A percentile compares a stretch with the other conserved stretches of the same genome.
phyloP scores from a whole-genome alignment of 768 basidiomycete species.

The Coprinellus aureogranulatus region DNA sequence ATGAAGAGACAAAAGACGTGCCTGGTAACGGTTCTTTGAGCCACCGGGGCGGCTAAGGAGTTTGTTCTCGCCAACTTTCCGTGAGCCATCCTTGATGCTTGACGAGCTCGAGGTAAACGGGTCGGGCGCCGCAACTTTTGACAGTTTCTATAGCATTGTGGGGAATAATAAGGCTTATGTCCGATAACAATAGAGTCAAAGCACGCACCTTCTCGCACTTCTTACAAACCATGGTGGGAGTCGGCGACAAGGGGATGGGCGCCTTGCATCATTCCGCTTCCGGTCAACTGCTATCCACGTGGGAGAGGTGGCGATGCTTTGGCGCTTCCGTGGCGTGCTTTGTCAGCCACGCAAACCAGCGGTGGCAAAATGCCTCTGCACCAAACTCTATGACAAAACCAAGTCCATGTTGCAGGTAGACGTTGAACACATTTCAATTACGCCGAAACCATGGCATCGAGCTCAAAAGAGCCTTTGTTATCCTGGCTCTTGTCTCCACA shows the following conservation, averaged over 20 bases:
- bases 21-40: slow-evolving; percentile 77
- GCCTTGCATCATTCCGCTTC: not conserved
- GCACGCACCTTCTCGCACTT: slow-evolving; percentile 73
- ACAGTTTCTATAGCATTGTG: slow-evolving; percentile 67
- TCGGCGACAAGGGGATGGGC: slow-evolving; percentile 24
- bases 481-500: slow-evolving; percentile 19
- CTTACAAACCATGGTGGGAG: slow-evolving; percentile 72
- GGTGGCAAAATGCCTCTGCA: too few species aligned
- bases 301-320: slow-evolving; percentile 9
- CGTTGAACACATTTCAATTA: too few species aligned
- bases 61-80: slow-evolving; percentile 85
- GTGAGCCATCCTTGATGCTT: slow-evolving; percentile 75
- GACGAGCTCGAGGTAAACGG: slow-evolving; percentile 73
- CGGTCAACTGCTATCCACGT: not conserved
- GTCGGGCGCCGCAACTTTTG: slow-evolving; percentile 86
- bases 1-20: slow-evolving; percentile 29
- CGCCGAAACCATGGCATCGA: too few species aligned
- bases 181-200: slow-evolving; percentile 18
- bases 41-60: slow-evolving; percentile 66
- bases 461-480: slow-evolving; percentile 26
- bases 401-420: too few species aligned
- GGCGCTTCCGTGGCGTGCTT: slow-evolving; percentile 1
- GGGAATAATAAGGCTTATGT: slow-evolving; percentile 15
- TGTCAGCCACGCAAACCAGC: slow-evolving; percentile 12
- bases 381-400: too few species aligned